Conservation (phyloP, 441 rosid genomes). For the Syzygium malaccense region DNA sequence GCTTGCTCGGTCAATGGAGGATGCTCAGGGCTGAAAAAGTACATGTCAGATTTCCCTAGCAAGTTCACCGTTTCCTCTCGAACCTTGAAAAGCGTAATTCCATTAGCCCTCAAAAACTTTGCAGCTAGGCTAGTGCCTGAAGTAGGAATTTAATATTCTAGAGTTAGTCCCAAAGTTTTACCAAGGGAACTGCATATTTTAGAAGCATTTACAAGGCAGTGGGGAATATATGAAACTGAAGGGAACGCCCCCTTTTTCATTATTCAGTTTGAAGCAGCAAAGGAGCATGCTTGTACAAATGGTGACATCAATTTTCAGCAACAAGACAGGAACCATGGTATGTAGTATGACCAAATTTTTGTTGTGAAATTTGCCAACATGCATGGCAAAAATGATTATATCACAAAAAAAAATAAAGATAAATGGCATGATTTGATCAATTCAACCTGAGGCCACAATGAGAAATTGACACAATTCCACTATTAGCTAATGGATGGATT, state of each 20-base stretch:
- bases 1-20: slow-evolving; percentile 85
- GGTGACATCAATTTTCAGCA: neutral
- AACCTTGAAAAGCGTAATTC: slow-evolving; percentile 63
- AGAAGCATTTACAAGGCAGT: neutral
- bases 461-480: neutral
- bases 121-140: slow-evolving; percentile 80
- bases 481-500: neutral
- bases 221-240: neutral
- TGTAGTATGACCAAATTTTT: neutral
- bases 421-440: neutral
- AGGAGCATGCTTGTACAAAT: neutral
- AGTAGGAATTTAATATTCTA: neutral
- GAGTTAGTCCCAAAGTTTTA: neutral
- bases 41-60: slow-evolving; percentile 80
- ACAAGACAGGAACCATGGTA: neutral
- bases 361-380: neutral
- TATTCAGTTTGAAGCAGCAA: neutral
- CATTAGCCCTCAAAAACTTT: slow-evolving; percentile 71
- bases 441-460: neutral
- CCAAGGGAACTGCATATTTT: neutral
- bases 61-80: slow-evolving; percentile 57
- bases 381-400: neutral
- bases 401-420: neutral
- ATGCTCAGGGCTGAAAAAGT: slow-evolving; percentile 61
- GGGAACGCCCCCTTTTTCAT: neutral